Evolutionary conservation across 1,139 yeast species (phyloP), one percentile per base, ranked within the genome.

Genomic region (Arxiozyma telluris): DNA sequence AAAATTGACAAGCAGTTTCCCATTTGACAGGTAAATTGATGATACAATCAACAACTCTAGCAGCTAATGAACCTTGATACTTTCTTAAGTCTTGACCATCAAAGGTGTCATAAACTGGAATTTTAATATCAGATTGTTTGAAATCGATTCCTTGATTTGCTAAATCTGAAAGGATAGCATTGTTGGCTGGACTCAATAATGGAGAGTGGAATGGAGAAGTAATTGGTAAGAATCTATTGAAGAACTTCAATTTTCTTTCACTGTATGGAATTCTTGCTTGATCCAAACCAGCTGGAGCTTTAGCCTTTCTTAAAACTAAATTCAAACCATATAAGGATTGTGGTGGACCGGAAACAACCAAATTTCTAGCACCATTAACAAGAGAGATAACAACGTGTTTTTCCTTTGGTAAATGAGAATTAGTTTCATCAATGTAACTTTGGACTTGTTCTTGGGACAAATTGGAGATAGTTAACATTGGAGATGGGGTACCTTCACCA

Each of bases 241-340:
- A 82, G 71, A 93, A 88, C 71, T 86, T 87, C 72, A 91, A 81
- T 74, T 93, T 93, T 76, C 99, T 83, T 78, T 93, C 90, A 61
- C 93, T 84, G 75, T 76, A 80, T 55, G 99, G 99, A 57, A 90
- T 80, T 75, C 98, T 83, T 56, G 96, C 85, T 77, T 93, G 98
- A 68, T 91, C 96, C 65, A 89, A 80, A 52, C 98, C 98, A 53
- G 93, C 77, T 55, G 96, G 88, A 52, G 98, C 98, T 76, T 93
- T 93, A 60, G 90, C 87, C 74, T 89, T 88, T 78, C 98, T 85
- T 70, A 93, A 79, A 57, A 93, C 81, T 68, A 93, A 79, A 74
- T 91, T 91, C 66, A 93, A 81, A 77, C 99, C 99, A 66, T 93
- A 93, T 62, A 93, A 78, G n/a, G 98, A 90, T 77, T 90, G 96